Base-by-base conservation (phyloP, 2,329 filamentous ascomycete genomes). In the Phyllosticta capitalensis region DNA sequence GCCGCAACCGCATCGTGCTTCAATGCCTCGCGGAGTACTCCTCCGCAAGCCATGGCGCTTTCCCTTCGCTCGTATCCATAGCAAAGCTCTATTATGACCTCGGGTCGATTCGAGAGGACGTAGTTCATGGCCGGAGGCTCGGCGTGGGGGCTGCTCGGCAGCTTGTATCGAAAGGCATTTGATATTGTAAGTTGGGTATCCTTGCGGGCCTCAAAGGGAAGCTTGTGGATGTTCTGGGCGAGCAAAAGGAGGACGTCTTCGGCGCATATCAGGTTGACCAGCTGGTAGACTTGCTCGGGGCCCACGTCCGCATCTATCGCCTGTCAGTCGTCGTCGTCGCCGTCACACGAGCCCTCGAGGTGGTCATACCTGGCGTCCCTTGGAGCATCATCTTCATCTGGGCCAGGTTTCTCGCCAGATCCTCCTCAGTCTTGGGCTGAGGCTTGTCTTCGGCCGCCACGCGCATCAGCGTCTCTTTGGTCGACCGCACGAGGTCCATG, bases 181-280 rank as follows among this genome's bases (percentile, higher is more conserved):
- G 91, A 96, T 76, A 97, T 94, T 71, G 96, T 94, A 63, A 94
- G 89, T 72, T 96, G 92, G 12, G 90, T 89, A 70, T 96, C 92
- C 78, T 96, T 97, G 69, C 92, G 87, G 45, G 92, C 90, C 77
- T 99, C 94, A 78, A 99, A 99, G 0, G 92, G 91, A 4, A 99
- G 82, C 56, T 87, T 84, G 74, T 90, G 85, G 52, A 99, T 87
- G 69, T 88, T 88, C 62, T 86, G 81, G 20, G 92, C 90, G 61
- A 99, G 86, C 56, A 89, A 80, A 67, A 89, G 89, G 51, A 99
- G 84, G 7, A 99, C 81, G 72, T 96, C 91, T 76, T 96, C 91
- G 71, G 92, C 85, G 67, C 96, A 88, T 63, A 95, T 84, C 64
- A 88, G 84, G 59, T 86, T 87, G 56, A 97, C 87, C 54, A 97